Evolutionary conservation across 495 filamentous ascomycete species (phyloP).

Genomic region (Cryomyces minteri): DNA sequence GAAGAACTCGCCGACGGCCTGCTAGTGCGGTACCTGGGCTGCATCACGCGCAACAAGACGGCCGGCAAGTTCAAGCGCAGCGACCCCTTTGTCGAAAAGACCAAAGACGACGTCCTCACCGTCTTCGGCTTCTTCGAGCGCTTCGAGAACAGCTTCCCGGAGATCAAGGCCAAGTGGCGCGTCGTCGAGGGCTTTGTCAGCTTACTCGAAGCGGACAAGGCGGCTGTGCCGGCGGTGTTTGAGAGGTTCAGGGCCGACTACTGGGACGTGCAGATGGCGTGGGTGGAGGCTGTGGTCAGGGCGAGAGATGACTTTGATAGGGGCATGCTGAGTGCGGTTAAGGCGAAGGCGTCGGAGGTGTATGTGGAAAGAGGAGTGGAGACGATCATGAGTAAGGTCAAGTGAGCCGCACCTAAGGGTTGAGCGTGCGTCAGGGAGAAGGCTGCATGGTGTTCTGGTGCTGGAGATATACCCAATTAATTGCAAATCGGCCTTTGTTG

Average conservation of each 20-base stretch:
- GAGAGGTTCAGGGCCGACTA: slow-evolving; percentile 68
- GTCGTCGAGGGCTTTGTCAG: slow-evolving; percentile 65
- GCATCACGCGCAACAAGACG: slow-evolving; percentile 63
- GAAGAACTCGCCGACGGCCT: slow-evolving; percentile 86
- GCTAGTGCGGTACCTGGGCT: slow-evolving; percentile 66
- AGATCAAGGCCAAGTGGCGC: slow-evolving; percentile 79
- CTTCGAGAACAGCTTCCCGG: slow-evolving; percentile 45
- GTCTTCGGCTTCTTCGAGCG: slow-evolving; percentile 55
- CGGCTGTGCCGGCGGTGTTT: slow-evolving; percentile 53
- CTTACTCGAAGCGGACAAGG: slow-evolving; percentile 60
- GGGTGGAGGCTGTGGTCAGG: slow-evolving; percentile 89
- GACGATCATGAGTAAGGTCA: slow-evolving; percentile 82
- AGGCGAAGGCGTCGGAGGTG: slow-evolving; percentile 69
- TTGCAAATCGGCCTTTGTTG: too few species aligned
- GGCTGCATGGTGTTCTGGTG: too few species aligned
- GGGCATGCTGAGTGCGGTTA: slow-evolving; percentile 69
- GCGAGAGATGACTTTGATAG: slow-evolving; percentile 85
- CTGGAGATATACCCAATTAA: too few species aligned
- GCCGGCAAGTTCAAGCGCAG: slow-evolving; percentile 62
- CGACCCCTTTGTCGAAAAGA: slow-evolving; percentile 73
- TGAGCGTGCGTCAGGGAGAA: too few species aligned
- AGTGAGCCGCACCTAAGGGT: slow-evolving; percentile 24
- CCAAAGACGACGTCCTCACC: slow-evolving; percentile 73
- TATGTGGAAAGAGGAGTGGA: slow-evolving; percentile 59
- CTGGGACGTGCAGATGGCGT: slow-evolving; percentile 87